Percentiles rank a stretch among this genome's conserved stretches.
Conservation (phyloP, 768 basidiomycete genomes). For the Exidia glandulosa region DNA sequence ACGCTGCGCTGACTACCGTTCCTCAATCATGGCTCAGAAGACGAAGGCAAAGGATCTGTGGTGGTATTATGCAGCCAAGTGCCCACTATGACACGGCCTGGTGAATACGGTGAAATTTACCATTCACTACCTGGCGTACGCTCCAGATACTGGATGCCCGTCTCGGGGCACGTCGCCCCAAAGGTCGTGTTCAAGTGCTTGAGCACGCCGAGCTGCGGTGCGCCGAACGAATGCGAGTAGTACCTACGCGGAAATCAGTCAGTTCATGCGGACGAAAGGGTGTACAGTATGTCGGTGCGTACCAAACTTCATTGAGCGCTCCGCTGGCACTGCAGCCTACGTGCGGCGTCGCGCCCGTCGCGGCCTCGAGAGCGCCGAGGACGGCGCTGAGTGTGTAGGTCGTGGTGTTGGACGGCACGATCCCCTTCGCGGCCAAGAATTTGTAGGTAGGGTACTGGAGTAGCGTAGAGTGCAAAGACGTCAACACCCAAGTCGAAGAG, state of each 20-base stretch:
- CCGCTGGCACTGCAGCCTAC: slow-evolving; percentile 50
- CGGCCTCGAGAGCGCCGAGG: slow-evolving; percentile 41
- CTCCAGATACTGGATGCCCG: background rate
- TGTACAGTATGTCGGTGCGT: too few species aligned
- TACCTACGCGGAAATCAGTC: too few species aligned
- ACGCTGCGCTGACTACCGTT: too few species aligned
- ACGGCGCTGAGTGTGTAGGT: slow-evolving; percentile 45
- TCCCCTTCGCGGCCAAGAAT: slow-evolving; percentile 57
- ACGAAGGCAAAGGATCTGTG: too few species aligned
- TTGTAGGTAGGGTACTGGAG: slow-evolving; percentile 56
- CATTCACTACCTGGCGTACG: background rate
- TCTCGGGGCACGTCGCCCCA: slow-evolving; percentile 1
- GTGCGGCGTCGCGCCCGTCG: slow-evolving; percentile 52
- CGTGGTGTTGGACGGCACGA: slow-evolving; percentile 59
- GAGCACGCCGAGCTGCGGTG: background rate
- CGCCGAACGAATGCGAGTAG: slow-evolving; percentile 1
- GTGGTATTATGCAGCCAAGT: too few species aligned
- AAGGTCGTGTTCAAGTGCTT: background rate
- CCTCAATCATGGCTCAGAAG: too few species aligned
- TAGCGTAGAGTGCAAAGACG: slow-evolving; percentile 25
- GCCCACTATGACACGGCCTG: too few species aligned
- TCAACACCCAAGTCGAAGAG: background rate
- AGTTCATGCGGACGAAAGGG: too few species aligned
- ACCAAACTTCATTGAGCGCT: slow-evolving; percentile 39
- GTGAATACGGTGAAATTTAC: too few species aligned